Conservation (phyloP, 1,284 basidiomycete genomes). For the Athelia psychrophila region DNA sequence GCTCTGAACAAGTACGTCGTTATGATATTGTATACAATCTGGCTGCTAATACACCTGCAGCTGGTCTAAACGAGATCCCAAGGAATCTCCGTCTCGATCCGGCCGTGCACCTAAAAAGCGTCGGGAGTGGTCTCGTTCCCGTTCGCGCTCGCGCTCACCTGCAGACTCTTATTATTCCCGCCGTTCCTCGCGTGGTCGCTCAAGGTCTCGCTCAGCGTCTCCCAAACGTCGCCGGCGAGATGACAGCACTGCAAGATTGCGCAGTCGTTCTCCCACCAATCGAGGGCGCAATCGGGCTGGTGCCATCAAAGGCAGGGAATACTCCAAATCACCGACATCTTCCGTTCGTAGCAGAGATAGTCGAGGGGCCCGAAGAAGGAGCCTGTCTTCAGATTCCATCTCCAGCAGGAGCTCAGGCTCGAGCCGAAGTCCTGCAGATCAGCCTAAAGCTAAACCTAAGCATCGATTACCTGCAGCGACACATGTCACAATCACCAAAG, state of each 20-base stretch:
- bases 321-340: slow-evolving; percentile 34
- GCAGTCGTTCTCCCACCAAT: slow-evolving; percentile 33
- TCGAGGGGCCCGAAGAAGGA: slow-evolving; percentile 33
- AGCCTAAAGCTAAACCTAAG: slow-evolving; percentile 44
- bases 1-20: slow-evolving; percentile 65
- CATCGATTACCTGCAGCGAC: slow-evolving; percentile 61
- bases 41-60: slow-evolving; percentile 24
- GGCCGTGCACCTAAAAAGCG: slow-evolving; percentile 25
- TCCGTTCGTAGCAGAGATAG: slow-evolving; percentile 29
- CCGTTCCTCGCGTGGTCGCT: slow-evolving; percentile 62
- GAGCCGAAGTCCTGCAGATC: slow-evolving; percentile 47
- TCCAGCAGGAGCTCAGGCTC: slow-evolving; percentile 50
- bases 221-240: slow-evolving; percentile 53
- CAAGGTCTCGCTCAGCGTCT: slow-evolving; percentile 56
- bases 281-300: slow-evolving; percentile 10
- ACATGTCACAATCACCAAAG: slow-evolving; percentile 34
- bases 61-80: slow-evolving; percentile 48
- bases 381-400: slow-evolving; percentile 42
- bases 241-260: slow-evolving; percentile 36
- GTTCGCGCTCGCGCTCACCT: slow-evolving; percentile 58
- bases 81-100: slow-evolving; percentile 33
- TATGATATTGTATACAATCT: slow-evolving; percentile 11
- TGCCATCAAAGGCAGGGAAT: background rate
- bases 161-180: slow-evolving; percentile 60
- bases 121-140: slow-evolving; percentile 47